phyloP scores from a whole-genome alignment of 208 protist genomes.

The Crithidia expoeki region DNA sequence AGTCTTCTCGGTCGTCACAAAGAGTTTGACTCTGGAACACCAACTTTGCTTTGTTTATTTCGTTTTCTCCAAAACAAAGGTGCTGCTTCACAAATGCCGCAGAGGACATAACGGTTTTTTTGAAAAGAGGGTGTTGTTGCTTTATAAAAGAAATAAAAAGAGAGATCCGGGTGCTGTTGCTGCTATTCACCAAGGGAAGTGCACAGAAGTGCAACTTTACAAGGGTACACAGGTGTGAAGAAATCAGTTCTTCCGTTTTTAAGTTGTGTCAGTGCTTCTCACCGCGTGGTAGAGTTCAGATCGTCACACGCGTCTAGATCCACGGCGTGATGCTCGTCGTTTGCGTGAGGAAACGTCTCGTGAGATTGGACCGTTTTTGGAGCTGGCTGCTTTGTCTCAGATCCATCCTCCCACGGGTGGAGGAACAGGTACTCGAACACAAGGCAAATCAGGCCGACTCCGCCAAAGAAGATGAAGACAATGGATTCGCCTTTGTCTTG shows the following conservation, averaged over 20 bases:
- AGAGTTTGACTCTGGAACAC: not conserved
- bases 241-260: not conserved
- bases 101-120: not conserved
- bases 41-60: not conserved
- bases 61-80: not conserved
- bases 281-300: not conserved
- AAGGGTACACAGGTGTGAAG: not conserved
- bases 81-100: not conserved
- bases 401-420: conserved; percentile 58
- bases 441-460: conserved; percentile 68
- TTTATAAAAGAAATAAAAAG: not conserved
- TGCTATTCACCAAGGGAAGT: not conserved
- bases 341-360: not conserved
- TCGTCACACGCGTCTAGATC: not conserved
- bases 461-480: conserved; percentile 88
- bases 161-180: not conserved
- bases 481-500: conserved; percentile 88
- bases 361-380: not conserved
- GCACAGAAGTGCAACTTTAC: no score
- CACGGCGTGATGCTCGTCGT: not conserved
- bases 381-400: not conserved
- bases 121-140: no score
- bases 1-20: not conserved
- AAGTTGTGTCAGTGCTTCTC: not conserved
- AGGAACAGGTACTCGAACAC: conserved; percentile 79